Evolutionary conservation across 2,329 filamentous ascomycete species (phyloP).

Genomic region (Fusarium drepaniforme): DNA sequence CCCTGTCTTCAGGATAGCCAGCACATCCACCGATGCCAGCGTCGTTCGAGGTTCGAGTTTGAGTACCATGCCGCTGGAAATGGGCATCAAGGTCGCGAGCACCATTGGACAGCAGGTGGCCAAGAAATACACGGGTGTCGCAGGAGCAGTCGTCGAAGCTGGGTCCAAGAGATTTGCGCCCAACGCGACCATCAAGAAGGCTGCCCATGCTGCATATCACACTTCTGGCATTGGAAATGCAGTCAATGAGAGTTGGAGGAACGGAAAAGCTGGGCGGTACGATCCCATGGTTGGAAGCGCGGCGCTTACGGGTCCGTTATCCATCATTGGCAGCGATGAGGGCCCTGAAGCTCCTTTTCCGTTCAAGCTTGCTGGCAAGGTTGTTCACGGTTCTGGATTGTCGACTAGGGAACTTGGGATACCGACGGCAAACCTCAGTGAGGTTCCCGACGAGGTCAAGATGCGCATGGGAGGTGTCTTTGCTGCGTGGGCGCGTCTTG

Average conservation of each 20-base stretch:
- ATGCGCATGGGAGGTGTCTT: conserved; percentile 71
- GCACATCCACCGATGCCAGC: conserved; percentile 71
- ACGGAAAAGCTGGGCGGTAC: conserved; percentile 52
- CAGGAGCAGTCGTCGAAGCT: conserved; percentile 55
- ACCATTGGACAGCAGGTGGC: conserved; percentile 60
- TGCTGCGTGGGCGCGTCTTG: conserved; percentile 71
- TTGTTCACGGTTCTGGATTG: conserved; percentile 58
- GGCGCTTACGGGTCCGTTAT: conserved; percentile 48
- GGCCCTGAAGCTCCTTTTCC: conserved; percentile 68
- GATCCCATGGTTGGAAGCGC: conserved; percentile 49
- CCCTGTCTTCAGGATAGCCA: conserved; percentile 77
- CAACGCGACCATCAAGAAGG: conserved; percentile 50
- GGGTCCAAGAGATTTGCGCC: conserved; percentile 54
- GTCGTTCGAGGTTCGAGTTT: conserved; percentile 75
- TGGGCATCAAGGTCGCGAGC: conserved; percentile 70
- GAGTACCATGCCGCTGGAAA: conserved; percentile 73
- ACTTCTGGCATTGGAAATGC: conserved; percentile 42
- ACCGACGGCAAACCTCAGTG: conserved; percentile 66
- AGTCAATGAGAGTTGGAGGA: conserved; percentile 52
- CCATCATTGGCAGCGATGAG: conserved; percentile 60
- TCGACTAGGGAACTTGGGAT: conserved; percentile 56
- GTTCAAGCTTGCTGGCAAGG: conserved; percentile 62
- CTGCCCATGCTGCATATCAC: conserved; percentile 54
- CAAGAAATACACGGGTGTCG: conserved; percentile 56
- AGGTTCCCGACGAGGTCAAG: conserved; percentile 64